These are phyloP conservation scores for Coniosporium apollinis DNA, from an alignment of 495 filamentous ascomycete species.

Conservation along the genomic window DNA sequence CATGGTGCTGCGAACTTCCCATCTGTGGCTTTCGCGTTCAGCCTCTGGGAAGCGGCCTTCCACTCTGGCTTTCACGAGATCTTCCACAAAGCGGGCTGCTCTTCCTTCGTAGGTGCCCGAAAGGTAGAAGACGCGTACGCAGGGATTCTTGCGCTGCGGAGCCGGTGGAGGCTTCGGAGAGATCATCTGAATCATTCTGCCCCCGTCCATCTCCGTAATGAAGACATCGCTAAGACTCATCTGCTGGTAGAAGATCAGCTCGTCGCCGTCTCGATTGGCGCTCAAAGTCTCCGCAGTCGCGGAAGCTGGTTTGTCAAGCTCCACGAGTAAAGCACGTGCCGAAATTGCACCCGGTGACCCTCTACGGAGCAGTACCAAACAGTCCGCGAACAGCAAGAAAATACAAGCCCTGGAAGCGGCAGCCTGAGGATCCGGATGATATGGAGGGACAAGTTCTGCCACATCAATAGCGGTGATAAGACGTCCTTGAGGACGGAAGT, in stretches of 20 bases:
- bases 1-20: conserved; percentile 55
- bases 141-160: conserved; percentile 3
- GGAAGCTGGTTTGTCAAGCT: conserved; percentile 59
- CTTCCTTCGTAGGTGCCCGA: conserved; percentile 65
- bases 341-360: conserved; percentile 40
- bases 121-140: conserved; percentile 43
- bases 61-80: conserved; percentile 69
- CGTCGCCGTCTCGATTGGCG: conserved; percentile 15
- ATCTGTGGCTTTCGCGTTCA: conserved; percentile 62
- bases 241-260: conserved; percentile 59
- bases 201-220: conserved; percentile 62
- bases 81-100: conserved; percentile 62
- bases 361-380: conserved; percentile 59
- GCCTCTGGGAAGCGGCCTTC: conserved; percentile 66
- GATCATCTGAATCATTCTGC: conserved; percentile 54
- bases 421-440: conserved; percentile 27
- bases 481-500: conserved; percentile 55
- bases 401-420: conserved; percentile 40
- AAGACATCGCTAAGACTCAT: conserved; percentile 51
- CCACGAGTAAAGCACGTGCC: conserved; percentile 62
- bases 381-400: conserved; percentile 72
- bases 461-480: conserved; percentile 75
- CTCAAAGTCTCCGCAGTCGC: conserved; percentile 17
- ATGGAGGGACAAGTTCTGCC: conserved; percentile 61
- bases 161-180: conserved; percentile 9